A percentile compares a stretch with the other conserved stretches of the same genome.
Evolutionary conservation across 495 filamentous ascomycete species (phyloP).

Genomic region (Aspergillus cristatus): DNA sequence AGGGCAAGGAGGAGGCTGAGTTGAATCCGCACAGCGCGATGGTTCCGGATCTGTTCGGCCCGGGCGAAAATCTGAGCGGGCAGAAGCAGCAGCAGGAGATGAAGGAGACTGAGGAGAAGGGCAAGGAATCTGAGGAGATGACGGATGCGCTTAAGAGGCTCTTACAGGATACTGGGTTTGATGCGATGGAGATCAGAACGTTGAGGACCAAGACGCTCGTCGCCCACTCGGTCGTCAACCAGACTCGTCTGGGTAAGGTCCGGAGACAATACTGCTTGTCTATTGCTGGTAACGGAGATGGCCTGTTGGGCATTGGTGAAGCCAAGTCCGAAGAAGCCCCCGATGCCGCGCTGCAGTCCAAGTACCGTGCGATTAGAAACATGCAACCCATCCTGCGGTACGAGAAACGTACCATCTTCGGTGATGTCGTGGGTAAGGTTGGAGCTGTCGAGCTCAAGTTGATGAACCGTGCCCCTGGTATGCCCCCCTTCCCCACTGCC

Average conservation of each 20-base stretch:
- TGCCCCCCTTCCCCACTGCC: too few species aligned
- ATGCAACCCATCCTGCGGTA: slow-evolving; percentile 83
- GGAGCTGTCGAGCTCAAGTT: slow-evolving; percentile 74
- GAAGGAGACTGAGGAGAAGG: slow-evolving; percentile 2
- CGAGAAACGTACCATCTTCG: slow-evolving; percentile 84
- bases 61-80: slow-evolving; percentile 26
- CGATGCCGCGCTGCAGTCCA: slow-evolving; percentile 57
- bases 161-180: slow-evolving; percentile 62
- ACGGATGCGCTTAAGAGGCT: slow-evolving; percentile 49
- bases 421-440: slow-evolving; percentile 74
- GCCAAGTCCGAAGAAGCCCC: slow-evolving; percentile 69
- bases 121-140: slow-evolving; percentile 29
- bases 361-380: slow-evolving; percentile 68
- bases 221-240: slow-evolving; percentile 66
- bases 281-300: slow-evolving; percentile 76
- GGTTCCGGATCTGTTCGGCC: slow-evolving; percentile 42
- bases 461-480: slow-evolving; percentile 79
- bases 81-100: slow-evolving; percentile 28
- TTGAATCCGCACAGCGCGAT: slow-evolving; percentile 35
- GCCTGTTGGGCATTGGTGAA: slow-evolving; percentile 79
- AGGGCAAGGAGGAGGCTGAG: slow-evolving; percentile 43
- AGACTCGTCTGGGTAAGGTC: slow-evolving; percentile 94
- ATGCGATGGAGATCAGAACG: slow-evolving; percentile 40
- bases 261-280: slow-evolving; percentile 56
- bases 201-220: slow-evolving; percentile 60